Percentiles rank a stretch among this genome's conserved stretches.
Conservation (phyloP, 108 stramenopile genomes). For the Parietichytrium sp. region DNA sequence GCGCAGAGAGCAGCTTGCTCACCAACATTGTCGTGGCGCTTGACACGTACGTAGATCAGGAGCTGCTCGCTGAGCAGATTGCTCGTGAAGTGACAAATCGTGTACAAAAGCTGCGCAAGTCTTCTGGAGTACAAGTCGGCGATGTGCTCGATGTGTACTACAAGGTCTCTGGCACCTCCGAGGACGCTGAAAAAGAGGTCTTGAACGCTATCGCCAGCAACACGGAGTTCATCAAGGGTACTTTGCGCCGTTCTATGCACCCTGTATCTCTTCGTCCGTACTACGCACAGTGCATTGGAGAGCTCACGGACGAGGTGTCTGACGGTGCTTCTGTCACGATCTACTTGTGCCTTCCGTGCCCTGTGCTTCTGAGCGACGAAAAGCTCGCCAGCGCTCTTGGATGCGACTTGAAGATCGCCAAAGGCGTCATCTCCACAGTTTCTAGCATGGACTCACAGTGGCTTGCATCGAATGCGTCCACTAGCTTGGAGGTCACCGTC, state of each 20-base stretch:
- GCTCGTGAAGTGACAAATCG: constrained; percentile 90
- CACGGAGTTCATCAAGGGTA: constrained; percentile 46
- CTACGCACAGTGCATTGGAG: not conserved
- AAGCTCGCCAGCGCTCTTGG: not conserved
- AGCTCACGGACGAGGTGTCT: not conserved
- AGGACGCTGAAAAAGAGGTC: constrained; percentile 65
- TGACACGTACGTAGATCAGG: constrained; percentile 90
- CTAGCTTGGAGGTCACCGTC: constrained; percentile 2
- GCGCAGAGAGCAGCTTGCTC: constrained; percentile 74
- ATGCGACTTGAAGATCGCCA: not conserved
- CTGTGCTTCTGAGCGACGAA: not conserved
- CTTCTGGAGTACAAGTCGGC: constrained; percentile 75
- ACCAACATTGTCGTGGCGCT: constrained; percentile 88
- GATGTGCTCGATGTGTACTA: constrained; percentile 88
- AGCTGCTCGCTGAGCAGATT: constrained; percentile 74
- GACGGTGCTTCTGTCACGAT: not conserved
- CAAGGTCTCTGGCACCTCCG: constrained; percentile 57
- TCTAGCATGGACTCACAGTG: not conserved
- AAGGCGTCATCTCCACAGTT: not conserved
- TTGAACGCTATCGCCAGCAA: constrained; percentile 59
- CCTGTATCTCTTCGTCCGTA: not conserved
- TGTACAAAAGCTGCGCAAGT: constrained; percentile 94
- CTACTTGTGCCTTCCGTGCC: constrained; percentile 1
- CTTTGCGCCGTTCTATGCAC: not conserved
- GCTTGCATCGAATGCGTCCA: not conserved